Percentiles rank a stretch among this genome's conserved stretches.
phyloP scores from a whole-genome alignment of 495 filamentous ascomycete species.

The Massariosphaeria phaeospora region DNA sequence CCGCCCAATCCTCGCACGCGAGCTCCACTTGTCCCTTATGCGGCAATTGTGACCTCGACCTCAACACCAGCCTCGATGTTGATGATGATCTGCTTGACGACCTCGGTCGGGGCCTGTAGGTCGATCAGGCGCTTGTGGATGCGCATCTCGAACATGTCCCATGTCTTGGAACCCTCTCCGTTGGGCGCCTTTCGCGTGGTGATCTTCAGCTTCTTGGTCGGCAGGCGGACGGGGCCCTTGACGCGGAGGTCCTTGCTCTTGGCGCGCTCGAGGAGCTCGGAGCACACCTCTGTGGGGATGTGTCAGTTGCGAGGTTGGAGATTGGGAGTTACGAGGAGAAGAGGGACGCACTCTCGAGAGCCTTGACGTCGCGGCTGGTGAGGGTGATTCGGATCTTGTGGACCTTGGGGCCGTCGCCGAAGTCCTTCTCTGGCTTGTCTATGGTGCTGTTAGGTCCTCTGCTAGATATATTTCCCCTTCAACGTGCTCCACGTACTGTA shows the following conservation, averaged over 20 bases:
- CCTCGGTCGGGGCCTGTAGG: slow-evolving; percentile 95
- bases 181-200: slow-evolving; percentile 95
- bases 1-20: no score
- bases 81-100: slow-evolving; percentile 99
- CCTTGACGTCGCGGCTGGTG: slow-evolving; percentile 76
- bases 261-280: slow-evolving; percentile 96
- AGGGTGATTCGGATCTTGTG: slow-evolving; percentile 99
- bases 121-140: slow-evolving; percentile 98
- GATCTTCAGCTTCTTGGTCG: slow-evolving; percentile 95
- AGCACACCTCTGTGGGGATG: slow-evolving; percentile 62
- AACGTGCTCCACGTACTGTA: not conserved
- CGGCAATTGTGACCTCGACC: slow-evolving; percentile 99
- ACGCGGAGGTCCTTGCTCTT: slow-evolving; percentile 97
- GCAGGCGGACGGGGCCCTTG: slow-evolving; percentile 98
- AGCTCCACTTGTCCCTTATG: slow-evolving; percentile 56
- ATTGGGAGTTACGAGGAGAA: not conserved
- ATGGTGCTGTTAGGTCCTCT: not conserved
- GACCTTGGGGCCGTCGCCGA: slow-evolving; percentile 85
- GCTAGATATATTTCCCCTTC: not conserved
- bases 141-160: slow-evolving; percentile 98
- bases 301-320: not conserved
- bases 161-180: slow-evolving; percentile 99
- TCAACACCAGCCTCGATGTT: slow-evolving; percentile 99
- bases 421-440: slow-evolving; percentile 90
- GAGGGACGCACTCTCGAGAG: slow-evolving; percentile 64